phyloP scores from a whole-genome alignment of 2,329 filamentous ascomycete genomes.

The Penicillium sp. region DNA sequence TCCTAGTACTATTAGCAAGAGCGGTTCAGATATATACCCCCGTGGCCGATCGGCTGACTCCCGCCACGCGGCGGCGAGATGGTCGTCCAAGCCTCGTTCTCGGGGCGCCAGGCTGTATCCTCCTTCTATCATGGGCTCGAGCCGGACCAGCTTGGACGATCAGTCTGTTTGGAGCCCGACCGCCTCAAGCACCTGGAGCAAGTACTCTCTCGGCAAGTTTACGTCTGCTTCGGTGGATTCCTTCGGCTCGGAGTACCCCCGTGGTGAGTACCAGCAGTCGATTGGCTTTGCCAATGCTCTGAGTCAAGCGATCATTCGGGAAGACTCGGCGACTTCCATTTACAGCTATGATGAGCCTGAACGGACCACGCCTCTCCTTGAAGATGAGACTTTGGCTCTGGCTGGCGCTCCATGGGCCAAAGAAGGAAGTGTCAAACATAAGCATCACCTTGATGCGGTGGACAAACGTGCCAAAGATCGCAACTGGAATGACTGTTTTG shows the following conservation, averaged over 20 bases:
- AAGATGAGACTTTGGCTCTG: slow-evolving; percentile 88
- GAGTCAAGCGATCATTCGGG: slow-evolving; percentile 92
- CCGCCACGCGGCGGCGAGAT: slow-evolving; percentile 60
- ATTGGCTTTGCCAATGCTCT: slow-evolving; percentile 97
- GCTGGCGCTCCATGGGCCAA: slow-evolving; percentile 97
- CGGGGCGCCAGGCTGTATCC: slow-evolving; percentile 65
- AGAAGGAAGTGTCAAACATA: slow-evolving; percentile 91
- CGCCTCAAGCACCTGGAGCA: slow-evolving; percentile 89
- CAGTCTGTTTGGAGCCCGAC: slow-evolving; percentile 87
- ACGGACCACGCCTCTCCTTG: slow-evolving; percentile 62
- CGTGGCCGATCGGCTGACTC: slow-evolving; percentile 67
- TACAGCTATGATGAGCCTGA: slow-evolving; percentile 55
- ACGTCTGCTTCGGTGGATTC: slow-evolving; percentile 91
- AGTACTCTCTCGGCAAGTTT: slow-evolving; percentile 82
- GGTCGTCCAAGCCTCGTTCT: slow-evolving; percentile 80
- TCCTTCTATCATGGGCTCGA: slow-evolving; percentile 77
- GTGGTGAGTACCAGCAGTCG: slow-evolving; percentile 84
- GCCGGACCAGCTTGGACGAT: slow-evolving; percentile 90
- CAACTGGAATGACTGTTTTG: slow-evolving; percentile 92
- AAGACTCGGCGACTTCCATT: slow-evolving; percentile 54
- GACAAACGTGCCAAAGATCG: slow-evolving; percentile 91
- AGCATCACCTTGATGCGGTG: slow-evolving; percentile 85
- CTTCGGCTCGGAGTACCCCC: slow-evolving; percentile 67
- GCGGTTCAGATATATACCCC: slow-evolving; percentile 69
- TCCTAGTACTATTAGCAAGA: slow-evolving; percentile 87